Base-by-base conservation (phyloP, 1,284 basidiomycete genomes). In the Rhodofomes roseus region DNA sequence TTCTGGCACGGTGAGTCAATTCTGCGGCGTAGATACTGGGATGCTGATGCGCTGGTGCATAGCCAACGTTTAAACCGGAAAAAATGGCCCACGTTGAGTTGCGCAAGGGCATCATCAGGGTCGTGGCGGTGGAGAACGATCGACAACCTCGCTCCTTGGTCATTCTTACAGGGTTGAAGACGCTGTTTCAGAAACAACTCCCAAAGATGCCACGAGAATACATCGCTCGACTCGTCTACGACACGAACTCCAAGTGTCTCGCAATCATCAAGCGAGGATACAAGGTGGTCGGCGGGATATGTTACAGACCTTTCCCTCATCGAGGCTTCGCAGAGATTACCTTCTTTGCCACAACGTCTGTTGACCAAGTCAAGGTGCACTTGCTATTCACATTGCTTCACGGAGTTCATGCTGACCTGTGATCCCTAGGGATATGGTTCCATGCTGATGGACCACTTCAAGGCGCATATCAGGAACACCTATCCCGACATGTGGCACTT, bases 191-290 rank as follows among this genome's bases (percentile, higher is more conserved):
- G 73, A 93, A 94, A 64, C 97, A 99, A 73, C 77, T 99, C 6
- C 97, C 97, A 8, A 98, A 98, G 76, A 99, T 99, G 97, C 97
- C 97, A 22, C 82, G 95, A 69, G 97, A 99, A 73, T 99, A 99
- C 70, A 99, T 99, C 65, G 94, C 97, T 1, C 86, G 97, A 39
- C 82, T 99, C 16, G 96, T 99, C 0, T 93, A 95, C 64, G 96
- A 99, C 72, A 81, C 83, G 43, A 97, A 96, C 69, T 97, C 97
- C 51, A 91, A 91, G 70, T 87, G 87, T 46, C 83, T 99, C 61
- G 96, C 95, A 2, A 98, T 99, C 71, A 90, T 98, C 71, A 98
- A 98, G 75, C 83, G 90, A 29, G 97, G 97, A 0, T 89, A 90
- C 73, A 95, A 96, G 69, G 96, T 99, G 41, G 96, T 99, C 1